Percentiles rank a stretch among this genome's conserved stretches.
phyloP scores from a whole-genome alignment of 2,329 filamentous ascomycete genomes.

The Cytospora piceicola region DNA sequence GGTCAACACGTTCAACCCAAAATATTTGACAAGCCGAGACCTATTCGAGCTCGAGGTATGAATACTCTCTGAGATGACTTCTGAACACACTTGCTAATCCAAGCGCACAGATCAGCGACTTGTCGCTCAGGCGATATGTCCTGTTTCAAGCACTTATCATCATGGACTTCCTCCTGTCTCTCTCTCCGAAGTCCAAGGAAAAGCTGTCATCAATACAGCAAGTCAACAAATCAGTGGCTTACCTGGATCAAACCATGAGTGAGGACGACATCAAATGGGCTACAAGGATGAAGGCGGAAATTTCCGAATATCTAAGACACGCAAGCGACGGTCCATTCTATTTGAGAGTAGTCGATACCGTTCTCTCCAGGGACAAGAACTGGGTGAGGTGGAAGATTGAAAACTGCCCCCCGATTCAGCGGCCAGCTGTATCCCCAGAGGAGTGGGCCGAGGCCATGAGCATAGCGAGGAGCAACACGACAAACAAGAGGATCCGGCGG shows the following conservation, averaged over 20 bases:
- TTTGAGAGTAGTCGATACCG: constrained; percentile 94
- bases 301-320: constrained; percentile 81
- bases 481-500: constrained; percentile 70
- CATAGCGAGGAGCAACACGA: constrained; percentile 66
- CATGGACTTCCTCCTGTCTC: constrained; percentile 91
- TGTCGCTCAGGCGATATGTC: constrained; percentile 92
- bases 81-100: constrained; percentile 33
- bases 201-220: constrained; percentile 66
- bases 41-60: constrained; percentile 90
- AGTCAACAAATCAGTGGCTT: constrained; percentile 87
- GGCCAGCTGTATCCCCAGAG: constrained; percentile 68
- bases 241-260: constrained; percentile 71
- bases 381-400: constrained; percentile 99
- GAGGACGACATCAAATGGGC: constrained; percentile 94
- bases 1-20: constrained; percentile 85
- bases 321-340: constrained; percentile 87
- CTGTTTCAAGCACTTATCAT: constrained; percentile 94
- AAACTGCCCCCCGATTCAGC: constrained; percentile 85
- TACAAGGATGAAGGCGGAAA: constrained; percentile 72
- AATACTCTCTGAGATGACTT: neutral
- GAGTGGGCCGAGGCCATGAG: constrained; percentile 72
- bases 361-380: constrained; percentile 93
- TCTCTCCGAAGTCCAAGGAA: constrained; percentile 80
- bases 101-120: constrained; percentile 74
- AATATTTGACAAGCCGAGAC: constrained; percentile 96